Conservation (phyloP, 768 basidiomycete genomes). For the Termitomyces heimii region DNA sequence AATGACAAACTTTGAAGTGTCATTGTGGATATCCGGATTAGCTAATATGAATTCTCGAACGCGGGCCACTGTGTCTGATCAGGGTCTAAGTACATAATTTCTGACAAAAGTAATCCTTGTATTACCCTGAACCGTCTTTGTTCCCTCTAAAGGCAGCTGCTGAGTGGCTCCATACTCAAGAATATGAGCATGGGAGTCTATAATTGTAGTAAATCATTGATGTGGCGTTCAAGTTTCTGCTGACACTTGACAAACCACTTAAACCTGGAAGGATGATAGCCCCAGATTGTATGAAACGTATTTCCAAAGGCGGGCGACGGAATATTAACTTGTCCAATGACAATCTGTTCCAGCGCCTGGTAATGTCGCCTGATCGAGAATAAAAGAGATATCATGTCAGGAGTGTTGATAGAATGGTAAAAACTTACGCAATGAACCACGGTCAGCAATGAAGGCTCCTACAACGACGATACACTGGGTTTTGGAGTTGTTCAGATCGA, state of each 20-base stretch:
- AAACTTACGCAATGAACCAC: conserved; percentile 50
- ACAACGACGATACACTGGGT: conserved; percentile 63
- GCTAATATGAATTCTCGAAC: conserved; percentile 56
- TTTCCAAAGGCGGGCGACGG: conserved; percentile 22
- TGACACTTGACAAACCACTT: conserved; percentile 44
- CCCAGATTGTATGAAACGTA: conserved; percentile 47
- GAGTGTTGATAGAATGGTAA: too few relatives aligned
- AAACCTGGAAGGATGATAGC: conserved; percentile 69
- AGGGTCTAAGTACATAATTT: not conserved
- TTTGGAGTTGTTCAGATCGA: conserved; percentile 45
- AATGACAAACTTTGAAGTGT: conserved; percentile 58
- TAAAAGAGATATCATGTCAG: conserved; percentile 2
- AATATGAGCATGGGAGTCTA: conserved; percentile 77
- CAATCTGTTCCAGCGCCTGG: conserved; percentile 29
- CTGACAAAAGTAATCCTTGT: not conserved
- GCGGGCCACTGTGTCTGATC: conserved; percentile 54
- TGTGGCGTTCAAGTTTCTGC: conserved; percentile 1
- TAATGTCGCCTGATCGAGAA: conserved; percentile 33
- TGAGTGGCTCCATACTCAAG: conserved; percentile 71
- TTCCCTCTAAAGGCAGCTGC: conserved; percentile 59
- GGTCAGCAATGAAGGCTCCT: conserved; percentile 42
- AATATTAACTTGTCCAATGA: conserved; percentile 14
- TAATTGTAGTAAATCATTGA: not conserved
- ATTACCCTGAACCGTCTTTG: conserved; percentile 51
- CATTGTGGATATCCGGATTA: conserved; percentile 48